Base-by-base conservation (phyloP, 2,329 filamentous ascomycete species). In the Chalaropsis ovoidea region DNA sequence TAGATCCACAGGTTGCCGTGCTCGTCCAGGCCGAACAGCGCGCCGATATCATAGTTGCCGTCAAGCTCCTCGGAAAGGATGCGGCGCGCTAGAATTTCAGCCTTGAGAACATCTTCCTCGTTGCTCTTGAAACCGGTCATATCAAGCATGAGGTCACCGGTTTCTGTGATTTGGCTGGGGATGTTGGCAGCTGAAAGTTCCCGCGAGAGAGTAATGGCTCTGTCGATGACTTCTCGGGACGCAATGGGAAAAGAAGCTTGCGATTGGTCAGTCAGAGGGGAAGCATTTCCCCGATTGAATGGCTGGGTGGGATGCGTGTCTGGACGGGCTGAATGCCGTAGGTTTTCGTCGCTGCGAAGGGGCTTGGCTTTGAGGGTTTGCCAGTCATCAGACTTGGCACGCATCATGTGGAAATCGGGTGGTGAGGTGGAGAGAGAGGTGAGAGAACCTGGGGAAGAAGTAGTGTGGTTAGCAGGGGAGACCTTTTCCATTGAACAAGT, bases 1-100 rank as follows among this genome's bases (percentile, higher is more conserved):
- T 99, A 99, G 70, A 99, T 97, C 93, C 94, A 97, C n/a, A 99
- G 80, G 6, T 99, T 99, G 6, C 94, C 94, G 67, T 94, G 86
- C 72, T 95, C 91, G 72, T 99, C 94, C 56, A 94, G 93, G 13
- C 92, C 94, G 71, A 99, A 96, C 39, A 99, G 80, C 1, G 93
- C 88, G 5, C 94, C 94, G 71, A 99, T 95, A 73, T 99, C 94
- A 74, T 96, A 96, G 72, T 93, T 91, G 24, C 92, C 94, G 71
- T 96, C 89, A 15, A 97, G 77, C 75, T 97, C 93, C 73, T 99
- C 91, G 0, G 91, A 87, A 13, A 99, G 81, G 62, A 99, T 90
- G 74, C 93, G 94, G 24, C 94, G 85, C 4, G 94, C 94, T 68
- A 97, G 82, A n/a, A 95, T 85, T 75, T 99, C 94, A 19, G 94